phyloP scores from a whole-genome alignment of 148 eudicot species.

The Gaultheria prostrata region DNA sequence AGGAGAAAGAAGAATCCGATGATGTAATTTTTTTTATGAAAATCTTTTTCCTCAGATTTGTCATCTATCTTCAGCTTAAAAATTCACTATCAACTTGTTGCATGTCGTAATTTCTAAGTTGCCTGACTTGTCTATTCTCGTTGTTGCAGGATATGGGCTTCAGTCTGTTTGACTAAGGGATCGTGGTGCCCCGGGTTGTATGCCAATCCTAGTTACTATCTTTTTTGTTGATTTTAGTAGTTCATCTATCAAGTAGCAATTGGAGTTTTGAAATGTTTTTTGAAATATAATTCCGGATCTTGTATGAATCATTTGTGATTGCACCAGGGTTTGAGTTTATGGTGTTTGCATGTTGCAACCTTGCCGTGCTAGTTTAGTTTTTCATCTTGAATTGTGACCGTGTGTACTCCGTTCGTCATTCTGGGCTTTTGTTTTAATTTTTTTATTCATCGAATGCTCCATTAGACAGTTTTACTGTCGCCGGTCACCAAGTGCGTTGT shows the following conservation, averaged over 20 bases:
- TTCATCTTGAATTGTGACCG: neutral
- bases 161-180: constrained; percentile 72
- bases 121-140: neutral
- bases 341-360: neutral
- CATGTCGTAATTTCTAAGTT: neutral
- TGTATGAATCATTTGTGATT: neutral
- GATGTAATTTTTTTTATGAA: constrained; percentile 42
- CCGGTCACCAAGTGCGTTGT: too few species aligned
- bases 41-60: neutral
- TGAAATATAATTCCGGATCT: neutral
- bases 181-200: neutral
- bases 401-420: too few species aligned
- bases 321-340: neutral
- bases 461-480: too few species aligned
- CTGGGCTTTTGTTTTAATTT: too few species aligned
- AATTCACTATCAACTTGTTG: neutral
- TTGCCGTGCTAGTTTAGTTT: neutral
- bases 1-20: constrained; percentile 83
- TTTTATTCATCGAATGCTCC: too few species aligned
- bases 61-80: neutral
- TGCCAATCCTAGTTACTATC: constrained; percentile 2
- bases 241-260: neutral
- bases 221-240: neutral
- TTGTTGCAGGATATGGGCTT: constrained; percentile 82
- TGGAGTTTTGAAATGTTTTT: constrained; percentile 7